phyloP scores from a whole-genome alignment of 768 basidiomycete species.

The Russula ochroleuca region DNA sequence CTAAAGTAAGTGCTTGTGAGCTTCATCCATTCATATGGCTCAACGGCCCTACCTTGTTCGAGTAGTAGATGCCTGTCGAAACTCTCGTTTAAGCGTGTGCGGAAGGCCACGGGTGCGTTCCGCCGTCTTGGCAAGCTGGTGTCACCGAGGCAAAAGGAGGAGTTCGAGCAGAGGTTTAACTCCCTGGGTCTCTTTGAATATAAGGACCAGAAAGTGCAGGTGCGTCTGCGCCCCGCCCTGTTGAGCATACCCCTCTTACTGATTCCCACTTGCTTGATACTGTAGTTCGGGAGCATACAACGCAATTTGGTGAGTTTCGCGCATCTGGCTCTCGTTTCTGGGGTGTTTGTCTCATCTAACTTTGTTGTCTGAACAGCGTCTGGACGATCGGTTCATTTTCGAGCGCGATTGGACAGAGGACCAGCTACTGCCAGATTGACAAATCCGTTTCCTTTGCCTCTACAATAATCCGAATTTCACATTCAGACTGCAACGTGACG shows the following conservation, averaged over 20 bases:
- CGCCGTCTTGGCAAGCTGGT: neutral
- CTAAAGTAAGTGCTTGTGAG: conserved; percentile 10
- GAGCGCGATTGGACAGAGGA: neutral
- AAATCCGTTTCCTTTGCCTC: neutral
- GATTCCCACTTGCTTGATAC: neutral
- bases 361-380: neutral
- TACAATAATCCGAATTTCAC: neutral
- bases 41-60: neutral
- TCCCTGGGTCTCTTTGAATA: neutral
- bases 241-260: neutral
- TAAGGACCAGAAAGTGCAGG: conserved; percentile 4
- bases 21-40: neutral
- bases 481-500: neutral
- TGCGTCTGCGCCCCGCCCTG: neutral
- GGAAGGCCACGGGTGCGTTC: neutral
- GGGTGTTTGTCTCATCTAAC: neutral
- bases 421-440: neutral
- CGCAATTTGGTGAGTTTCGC: conserved; percentile 9
- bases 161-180: neutral
- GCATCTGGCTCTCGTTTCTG: too few species aligned
- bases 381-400: conserved; percentile 7
- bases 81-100: conserved; percentile 15
- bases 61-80: neutral
- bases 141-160: neutral
- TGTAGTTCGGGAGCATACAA: conserved; percentile 11